Evolutionary conservation across 805 yeast species (phyloP).

Genomic region (Nematodospora valgi): DNA sequence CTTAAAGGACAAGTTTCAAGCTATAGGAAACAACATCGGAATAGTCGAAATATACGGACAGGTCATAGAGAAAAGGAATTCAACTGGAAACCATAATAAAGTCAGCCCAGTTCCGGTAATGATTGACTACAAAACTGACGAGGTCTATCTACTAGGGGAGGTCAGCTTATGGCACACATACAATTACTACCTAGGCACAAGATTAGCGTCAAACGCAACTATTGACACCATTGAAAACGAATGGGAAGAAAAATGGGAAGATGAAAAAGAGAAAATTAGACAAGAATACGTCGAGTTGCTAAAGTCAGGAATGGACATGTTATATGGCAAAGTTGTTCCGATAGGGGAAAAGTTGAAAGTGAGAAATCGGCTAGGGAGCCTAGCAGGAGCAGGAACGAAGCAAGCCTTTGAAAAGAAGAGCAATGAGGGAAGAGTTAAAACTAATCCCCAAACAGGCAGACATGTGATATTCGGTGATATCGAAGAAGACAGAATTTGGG

Average conservation of each 20-base stretch:
- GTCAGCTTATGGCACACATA: constrained; percentile 1
- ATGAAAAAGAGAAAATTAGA: not conserved
- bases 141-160: not conserved
- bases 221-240: constrained; percentile 1
- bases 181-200: constrained; percentile 1
- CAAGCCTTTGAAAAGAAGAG: not conserved
- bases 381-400: no score
- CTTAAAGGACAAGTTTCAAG: not conserved
- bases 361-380: not conserved
- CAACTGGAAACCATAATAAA: not conserved
- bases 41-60: constrained; percentile 3
- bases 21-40: not conserved
- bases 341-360: not conserved
- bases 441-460: no score
- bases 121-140: not conserved
- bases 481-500: no score
- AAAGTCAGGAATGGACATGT: constrained; percentile 26
- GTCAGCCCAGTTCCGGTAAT: not conserved
- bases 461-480: no score
- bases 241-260: constrained; percentile 1
- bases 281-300: constrained; percentile 25
- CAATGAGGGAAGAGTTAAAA: no score
- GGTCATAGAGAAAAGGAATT: not conserved
- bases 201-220: not conserved
- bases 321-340: constrained; percentile 24